Evolutionary conservation across 148 eudicot species (phyloP), one percentile per base, ranked within the genome.

Genomic region (Euryodendron excelsum): DNA sequence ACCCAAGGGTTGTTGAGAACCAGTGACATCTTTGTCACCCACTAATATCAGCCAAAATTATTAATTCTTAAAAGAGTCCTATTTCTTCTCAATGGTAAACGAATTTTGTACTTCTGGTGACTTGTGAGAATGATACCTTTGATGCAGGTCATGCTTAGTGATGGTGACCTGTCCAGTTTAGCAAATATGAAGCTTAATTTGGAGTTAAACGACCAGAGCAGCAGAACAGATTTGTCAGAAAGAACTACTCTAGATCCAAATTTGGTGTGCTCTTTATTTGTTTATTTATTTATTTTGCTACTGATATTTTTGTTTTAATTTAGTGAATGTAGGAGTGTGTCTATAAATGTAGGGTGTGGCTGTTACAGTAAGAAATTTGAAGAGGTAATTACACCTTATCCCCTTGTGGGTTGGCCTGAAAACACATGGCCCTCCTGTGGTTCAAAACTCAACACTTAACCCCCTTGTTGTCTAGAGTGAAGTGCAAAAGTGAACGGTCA

Each of bases 101-200:
- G 55, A 62, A 28, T 62, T 61, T 62, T 44, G 41, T 47, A 28
- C 78, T 61, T 62, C 12, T 50, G 41, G 25, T 62, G 56, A 52
- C 45, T 31, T n/a, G 37, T 63, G 44, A 13, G 27, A 63, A 63
- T 31, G 59, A 3, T 47, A 1, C 6, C 21, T 65, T 61, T 80
- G 65, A 41, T 81, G 59, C 76, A 94, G 98, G 97, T 89, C 71
- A 80, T 87, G 77, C 73, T 94, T 75, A 90, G 86, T 74, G 98
- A 94, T 68, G 98, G 98, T 37, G 93, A 94, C 86, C 74, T 86
- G 28, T 89, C 92, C 59, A 90, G 83, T 84, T 85, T 94, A 84
- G 92, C 85, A 30, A 94, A 94, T 74, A 83, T 94, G 91, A 92
- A 87, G 83, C 83, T 81, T 53, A 94, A 92, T 80, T 84, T 94